Evolutionary conservation across 169 alveolate genomes (phyloP), one percentile per base, ranked within the genome.

Genomic region (Eimeria sp.): DNA sequence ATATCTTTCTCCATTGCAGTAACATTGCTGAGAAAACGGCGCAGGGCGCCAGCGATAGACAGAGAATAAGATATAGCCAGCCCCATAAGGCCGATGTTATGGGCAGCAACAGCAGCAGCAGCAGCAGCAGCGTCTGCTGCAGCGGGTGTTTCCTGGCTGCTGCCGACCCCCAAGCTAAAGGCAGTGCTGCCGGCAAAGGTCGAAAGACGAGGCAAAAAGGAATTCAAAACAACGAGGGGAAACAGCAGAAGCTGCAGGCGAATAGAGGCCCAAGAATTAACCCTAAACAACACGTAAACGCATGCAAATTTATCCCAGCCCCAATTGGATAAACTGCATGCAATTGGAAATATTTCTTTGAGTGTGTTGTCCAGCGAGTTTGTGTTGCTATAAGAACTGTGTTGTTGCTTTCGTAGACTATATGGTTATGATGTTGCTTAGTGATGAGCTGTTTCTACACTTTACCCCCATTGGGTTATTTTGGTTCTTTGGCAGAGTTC

Each of bases 181-280:
- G 20, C n/a, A 25, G 27, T 61, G n/a, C n/a, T 18, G 5, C 70
- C n/a, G 20, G 70, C 20, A 22, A 22, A 49, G 22, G 25, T 30
- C 73, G 73, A 34, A 18, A 75, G 61, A 34, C 95, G 92, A 43
- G 95, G 95, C 10, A 43, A 87, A 47, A 57, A 54, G 14, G 95
- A 73, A 73, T 87, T 89, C 47, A 87, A 30, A 25, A 78, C 82
- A n/a, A 97, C 95, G 63, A 96, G 92, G 25, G 97, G 97, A 30
- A 96, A 95, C 11, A 96, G 80, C 58, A 96, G 88, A 27, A 96
- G 96, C 88, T 96, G 97, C 63, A 96, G 95, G 27, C 97, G 97
- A n/a, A 96, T 67, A 10, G 95, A 76, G 14, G 97, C 95, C 97
- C 97, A 96, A 34, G 95, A 95, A 25, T 92, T 96, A 14, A 96